phyloP scores from a whole-genome alignment of 352 stramenopile genomes.

The Proteromonas lacertae region DNA sequence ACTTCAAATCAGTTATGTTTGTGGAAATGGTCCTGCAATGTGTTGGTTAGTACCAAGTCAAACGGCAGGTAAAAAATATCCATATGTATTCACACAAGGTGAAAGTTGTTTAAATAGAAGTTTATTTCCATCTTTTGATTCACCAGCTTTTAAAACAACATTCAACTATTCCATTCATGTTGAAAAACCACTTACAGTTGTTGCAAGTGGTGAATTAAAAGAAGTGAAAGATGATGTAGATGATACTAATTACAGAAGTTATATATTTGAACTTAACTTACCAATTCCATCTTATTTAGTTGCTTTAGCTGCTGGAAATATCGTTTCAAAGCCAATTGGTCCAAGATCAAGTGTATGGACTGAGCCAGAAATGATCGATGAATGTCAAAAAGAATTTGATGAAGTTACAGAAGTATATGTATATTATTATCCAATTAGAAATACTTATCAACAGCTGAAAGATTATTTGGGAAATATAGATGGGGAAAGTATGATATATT shows the following conservation, averaged over 20 bases:
- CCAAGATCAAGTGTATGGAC: constrained; percentile 44
- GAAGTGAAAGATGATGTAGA: background rate
- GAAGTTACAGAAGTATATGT: constrained; percentile 40
- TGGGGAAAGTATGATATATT: constrained; percentile 89
- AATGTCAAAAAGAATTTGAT: constrained; percentile 57
- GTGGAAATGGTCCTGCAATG: too few species aligned
- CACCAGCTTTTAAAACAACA: constrained; percentile 54
- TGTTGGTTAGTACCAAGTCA: too few species aligned
- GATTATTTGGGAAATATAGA: constrained; percentile 53
- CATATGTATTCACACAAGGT: constrained; percentile 72
- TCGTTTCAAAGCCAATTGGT: constrained; percentile 45
- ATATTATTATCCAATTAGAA: constrained; percentile 3
- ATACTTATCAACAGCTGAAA: constrained; percentile 55
- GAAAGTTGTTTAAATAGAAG: constrained; percentile 72
- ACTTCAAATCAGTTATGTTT: too few species aligned
- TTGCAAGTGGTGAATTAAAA: constrained; percentile 47
- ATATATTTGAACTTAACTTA: background rate
- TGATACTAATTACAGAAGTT: background rate
- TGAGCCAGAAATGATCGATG: constrained; percentile 57
- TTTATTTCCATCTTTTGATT: constrained; percentile 74
- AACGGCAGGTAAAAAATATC: too few species aligned
- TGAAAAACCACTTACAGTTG: constrained; percentile 45
- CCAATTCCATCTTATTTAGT: background rate
- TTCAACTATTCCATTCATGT: constrained; percentile 56
- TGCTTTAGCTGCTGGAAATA: constrained; percentile 45